Evolutionary conservation across 352 stramenopile species (phyloP).

Genomic region (Globisporangium mamillatum): DNA sequence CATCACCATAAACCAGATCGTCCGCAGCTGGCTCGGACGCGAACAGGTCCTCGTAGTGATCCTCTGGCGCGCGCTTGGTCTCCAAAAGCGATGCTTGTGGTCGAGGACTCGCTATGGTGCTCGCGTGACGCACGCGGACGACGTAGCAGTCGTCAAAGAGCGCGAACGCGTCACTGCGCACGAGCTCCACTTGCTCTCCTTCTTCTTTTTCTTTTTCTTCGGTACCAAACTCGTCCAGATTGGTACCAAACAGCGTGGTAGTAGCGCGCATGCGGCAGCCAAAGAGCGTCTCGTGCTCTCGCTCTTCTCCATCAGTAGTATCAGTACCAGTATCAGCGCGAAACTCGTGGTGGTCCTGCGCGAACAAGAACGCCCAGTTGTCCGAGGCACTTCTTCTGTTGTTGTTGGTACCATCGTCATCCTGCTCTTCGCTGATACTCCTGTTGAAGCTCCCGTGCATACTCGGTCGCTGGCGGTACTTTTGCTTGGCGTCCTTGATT

Average conservation of each 20-base stretch:
- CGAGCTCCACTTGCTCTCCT: slow-evolving; percentile 11
- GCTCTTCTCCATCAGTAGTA: background rate
- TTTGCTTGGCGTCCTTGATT: slow-evolving; percentile 12
- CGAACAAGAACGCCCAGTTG: slow-evolving; percentile 16
- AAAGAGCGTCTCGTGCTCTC: slow-evolving; percentile 17
- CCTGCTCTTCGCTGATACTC: background rate
- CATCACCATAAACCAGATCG: background rate
- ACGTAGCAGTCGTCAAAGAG: slow-evolving; percentile 24
- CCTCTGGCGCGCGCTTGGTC: background rate
- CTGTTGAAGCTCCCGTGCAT: background rate
- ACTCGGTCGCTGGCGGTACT: slow-evolving; percentile 7
- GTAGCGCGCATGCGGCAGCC: slow-evolving; percentile 10
- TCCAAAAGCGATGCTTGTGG: background rate
- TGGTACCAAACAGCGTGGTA: background rate
- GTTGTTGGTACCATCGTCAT: background rate
- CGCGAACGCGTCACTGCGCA: slow-evolving; percentile 16
- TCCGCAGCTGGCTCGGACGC: background rate
- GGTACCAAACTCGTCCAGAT: background rate
- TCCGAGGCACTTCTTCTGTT: background rate
- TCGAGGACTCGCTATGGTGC: background rate
- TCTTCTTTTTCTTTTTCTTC: slow-evolving; percentile 6
- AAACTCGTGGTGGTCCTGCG: background rate
- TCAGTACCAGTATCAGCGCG: background rate
- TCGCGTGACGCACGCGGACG: slow-evolving; percentile 12
- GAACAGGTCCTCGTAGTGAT: background rate